phyloP scores from a whole-genome alignment of 768 basidiomycete species.

The Pleurotus tuber-regium region DNA sequence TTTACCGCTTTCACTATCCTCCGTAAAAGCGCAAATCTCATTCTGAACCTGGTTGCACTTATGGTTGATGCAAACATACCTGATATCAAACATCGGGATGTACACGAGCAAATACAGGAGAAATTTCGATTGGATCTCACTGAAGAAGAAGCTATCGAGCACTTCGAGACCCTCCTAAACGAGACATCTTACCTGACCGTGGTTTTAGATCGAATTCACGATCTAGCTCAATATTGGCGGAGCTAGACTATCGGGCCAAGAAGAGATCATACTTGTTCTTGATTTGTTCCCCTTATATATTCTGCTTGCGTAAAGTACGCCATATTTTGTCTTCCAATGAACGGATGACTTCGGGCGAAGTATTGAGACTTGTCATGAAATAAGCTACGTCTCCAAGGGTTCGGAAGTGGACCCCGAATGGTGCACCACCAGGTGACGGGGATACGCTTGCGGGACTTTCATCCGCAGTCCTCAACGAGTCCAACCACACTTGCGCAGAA shows the following conservation, averaged over 20 bases:
- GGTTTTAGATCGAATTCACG: conserved; percentile 92
- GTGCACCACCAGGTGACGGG: conserved; percentile 47
- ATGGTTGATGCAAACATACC: conserved; percentile 99
- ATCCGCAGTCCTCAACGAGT: conserved; percentile 38
- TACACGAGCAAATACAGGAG: conserved; percentile 89
- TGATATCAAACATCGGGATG: conserved; percentile 90
- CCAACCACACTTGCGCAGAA: conserved; percentile 62
- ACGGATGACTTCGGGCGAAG: conserved; percentile 47
- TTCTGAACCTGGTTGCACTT: conserved; percentile 91
- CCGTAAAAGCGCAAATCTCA: conserved; percentile 95
- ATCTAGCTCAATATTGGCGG: conserved; percentile 86
- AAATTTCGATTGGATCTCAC: conserved; percentile 94
- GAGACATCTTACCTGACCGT: conserved; percentile 94
- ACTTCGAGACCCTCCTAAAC: conserved; percentile 90
- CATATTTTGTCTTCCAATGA: conserved; percentile 64
- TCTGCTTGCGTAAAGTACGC: conserved; percentile 23
- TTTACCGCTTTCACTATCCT: conserved; percentile 98
- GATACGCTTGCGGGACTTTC: conserved; percentile 24
- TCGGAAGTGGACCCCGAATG: conserved; percentile 77
- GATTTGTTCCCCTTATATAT: not conserved
- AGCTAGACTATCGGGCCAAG: conserved; percentile 53
- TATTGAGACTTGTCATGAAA: conserved; percentile 89
- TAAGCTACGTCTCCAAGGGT: conserved; percentile 92
- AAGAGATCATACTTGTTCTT: not conserved
- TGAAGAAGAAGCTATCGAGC: conserved; percentile 96